A percentile compares a stretch with the other conserved stretches of the same genome.
These are phyloP conservation scores for Lepidium sativum DNA, from an alignment of 345 rosid genomes.

Conservation along the genomic window DNA sequence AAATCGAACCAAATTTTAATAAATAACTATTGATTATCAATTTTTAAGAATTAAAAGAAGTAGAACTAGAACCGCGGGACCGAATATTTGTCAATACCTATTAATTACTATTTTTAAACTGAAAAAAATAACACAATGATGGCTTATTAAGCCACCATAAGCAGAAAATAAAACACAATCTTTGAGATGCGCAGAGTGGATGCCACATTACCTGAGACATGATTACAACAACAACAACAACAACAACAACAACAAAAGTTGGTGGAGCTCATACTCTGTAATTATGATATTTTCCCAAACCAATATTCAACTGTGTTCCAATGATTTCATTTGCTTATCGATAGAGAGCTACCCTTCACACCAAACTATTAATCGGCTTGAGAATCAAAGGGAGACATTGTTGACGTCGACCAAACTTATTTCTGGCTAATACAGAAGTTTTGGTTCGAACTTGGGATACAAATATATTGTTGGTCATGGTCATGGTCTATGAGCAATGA, in stretches of 20 bases:
- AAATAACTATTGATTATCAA: too few relatives aligned
- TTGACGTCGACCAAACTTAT: neutral
- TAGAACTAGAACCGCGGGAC: too few relatives aligned
- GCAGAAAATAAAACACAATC: neutral
- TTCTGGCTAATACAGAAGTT: neutral
- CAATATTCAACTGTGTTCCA: neutral
- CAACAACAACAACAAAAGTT: slow-evolving; percentile 5
- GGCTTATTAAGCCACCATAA: too few relatives aligned
- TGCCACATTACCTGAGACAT: slow-evolving; percentile 17
- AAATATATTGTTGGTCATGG: neutral
- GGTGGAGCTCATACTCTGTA: slow-evolving; percentile 21
- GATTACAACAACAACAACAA: neutral
- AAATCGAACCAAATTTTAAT: too few relatives aligned
- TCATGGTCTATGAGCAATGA: slow-evolving; percentile 1
- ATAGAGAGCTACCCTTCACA: neutral
- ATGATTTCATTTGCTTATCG: neutral
- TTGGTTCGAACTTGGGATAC: neutral
- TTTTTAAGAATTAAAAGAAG: too few relatives aligned
- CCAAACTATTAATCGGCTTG: neutral
- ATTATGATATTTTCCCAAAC: neutral
- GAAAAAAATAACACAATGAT: too few relatives aligned
- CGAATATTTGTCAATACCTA: too few relatives aligned
- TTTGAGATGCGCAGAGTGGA: slow-evolving; percentile 25
- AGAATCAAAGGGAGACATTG: neutral
- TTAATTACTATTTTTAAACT: too few relatives aligned